Percentiles rank a stretch among this genome's conserved stretches.
These are phyloP conservation scores for Lactifluus subvellereus DNA, from an alignment of 768 basidiomycete genomes.

Conservation along the genomic window DNA sequence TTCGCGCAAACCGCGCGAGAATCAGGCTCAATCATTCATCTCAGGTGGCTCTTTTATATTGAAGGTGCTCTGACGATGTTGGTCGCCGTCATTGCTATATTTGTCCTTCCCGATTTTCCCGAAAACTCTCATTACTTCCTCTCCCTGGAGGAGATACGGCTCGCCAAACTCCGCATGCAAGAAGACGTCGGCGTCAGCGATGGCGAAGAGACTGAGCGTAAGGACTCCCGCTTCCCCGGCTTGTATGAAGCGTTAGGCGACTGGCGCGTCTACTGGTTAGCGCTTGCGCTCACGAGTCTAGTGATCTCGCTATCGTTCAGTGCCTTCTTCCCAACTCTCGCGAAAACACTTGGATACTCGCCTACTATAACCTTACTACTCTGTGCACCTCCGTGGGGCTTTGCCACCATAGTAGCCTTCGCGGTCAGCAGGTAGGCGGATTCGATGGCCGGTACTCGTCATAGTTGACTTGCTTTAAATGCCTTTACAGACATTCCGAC, in stretches of 20 bases:
- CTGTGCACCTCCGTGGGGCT: slow-evolving; percentile 73
- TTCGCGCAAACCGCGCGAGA: slow-evolving; percentile 8
- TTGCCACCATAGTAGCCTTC: slow-evolving; percentile 55
- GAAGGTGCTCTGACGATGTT: slow-evolving; percentile 57
- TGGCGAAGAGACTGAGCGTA: slow-evolving; percentile 38
- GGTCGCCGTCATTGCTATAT: slow-evolving; percentile 48
- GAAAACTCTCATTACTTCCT: slow-evolving; percentile 55
- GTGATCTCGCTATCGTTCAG: slow-evolving; percentile 68
- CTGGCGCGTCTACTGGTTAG: slow-evolving; percentile 82
- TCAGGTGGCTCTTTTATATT: slow-evolving; percentile 68
- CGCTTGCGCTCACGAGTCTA: slow-evolving; percentile 54
- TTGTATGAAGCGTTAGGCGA: slow-evolving; percentile 59
- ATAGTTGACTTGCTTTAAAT: neutral
- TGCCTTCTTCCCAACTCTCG: slow-evolving; percentile 74
- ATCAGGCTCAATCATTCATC: neutral
- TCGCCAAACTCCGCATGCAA: slow-evolving; percentile 54
- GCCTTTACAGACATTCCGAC: slow-evolving; percentile 58
- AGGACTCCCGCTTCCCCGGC: slow-evolving; percentile 38
- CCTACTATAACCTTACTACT: slow-evolving; percentile 63
- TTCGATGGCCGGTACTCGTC: neutral
- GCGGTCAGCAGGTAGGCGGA: slow-evolving; percentile 38
- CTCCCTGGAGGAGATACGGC: slow-evolving; percentile 46
- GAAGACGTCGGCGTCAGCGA: slow-evolving; percentile 58
- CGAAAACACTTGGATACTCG: slow-evolving; percentile 62
- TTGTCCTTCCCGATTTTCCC: slow-evolving; percentile 73